A percentile compares a stretch with the other conserved stretches of the same genome.
Conservation (phyloP, 306 rosid species). For the Rosa rugosa region DNA sequence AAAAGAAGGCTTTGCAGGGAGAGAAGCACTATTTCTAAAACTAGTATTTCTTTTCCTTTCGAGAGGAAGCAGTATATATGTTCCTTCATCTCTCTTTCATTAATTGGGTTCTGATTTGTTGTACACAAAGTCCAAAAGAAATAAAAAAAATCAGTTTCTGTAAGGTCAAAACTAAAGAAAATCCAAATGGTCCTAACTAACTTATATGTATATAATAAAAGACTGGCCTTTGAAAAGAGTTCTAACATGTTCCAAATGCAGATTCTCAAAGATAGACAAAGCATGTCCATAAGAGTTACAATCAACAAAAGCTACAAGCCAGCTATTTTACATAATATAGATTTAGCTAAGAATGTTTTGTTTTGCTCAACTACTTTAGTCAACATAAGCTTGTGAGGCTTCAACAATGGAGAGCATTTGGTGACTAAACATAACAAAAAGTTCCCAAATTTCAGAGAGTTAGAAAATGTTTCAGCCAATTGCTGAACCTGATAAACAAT, state of each 20-base stretch:
- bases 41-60: background rate
- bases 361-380: constrained; percentile 31
- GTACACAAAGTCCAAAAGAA: background rate
- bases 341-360: constrained; percentile 33
- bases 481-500: constrained; percentile 38
- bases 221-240: background rate
- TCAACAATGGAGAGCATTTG: constrained; percentile 36
- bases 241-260: background rate
- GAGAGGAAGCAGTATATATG: background rate
- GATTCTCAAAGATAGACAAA: background rate
- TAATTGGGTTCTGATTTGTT: background rate
- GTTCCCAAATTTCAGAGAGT: constrained; percentile 42
- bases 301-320: constrained; percentile 25
- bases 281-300: constrained; percentile 10
- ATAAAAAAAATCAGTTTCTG: background rate
- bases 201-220: background rate
- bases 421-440: constrained; percentile 38
- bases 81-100: background rate
- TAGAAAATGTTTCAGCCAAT: constrained; percentile 26
- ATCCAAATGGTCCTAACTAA: background rate
- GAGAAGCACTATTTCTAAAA: background rate
- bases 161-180: background rate
- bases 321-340: constrained; percentile 35
- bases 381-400: constrained; percentile 33
- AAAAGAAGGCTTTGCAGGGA: background rate